Conservation (phyloP, 495 filamentous ascomycete species). For the Hyphodiscus hymeniophilus region DNA sequence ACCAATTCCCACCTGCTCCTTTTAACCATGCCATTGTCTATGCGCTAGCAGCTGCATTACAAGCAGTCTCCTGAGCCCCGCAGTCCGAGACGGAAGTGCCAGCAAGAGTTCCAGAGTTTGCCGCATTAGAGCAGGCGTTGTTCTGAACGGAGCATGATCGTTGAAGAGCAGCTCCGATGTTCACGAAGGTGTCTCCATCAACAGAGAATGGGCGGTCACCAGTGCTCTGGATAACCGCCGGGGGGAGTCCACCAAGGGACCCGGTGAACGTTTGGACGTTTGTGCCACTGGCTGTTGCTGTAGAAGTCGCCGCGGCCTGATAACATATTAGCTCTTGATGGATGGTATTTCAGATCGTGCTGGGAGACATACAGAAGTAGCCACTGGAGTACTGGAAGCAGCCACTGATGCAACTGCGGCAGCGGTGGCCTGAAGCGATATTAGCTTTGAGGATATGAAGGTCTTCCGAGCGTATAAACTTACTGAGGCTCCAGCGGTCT, state of each 20-base stretch:
- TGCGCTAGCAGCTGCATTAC: slow-evolving; percentile 26
- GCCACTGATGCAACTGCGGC: slow-evolving; percentile 1
- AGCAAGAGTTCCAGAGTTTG: slow-evolving; percentile 37
- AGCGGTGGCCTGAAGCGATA: slow-evolving; percentile 39
- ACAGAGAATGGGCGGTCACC: slow-evolving; percentile 44
- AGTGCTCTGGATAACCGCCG: slow-evolving; percentile 38
- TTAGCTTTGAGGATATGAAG: too few relatives aligned
- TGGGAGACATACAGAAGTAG: too few relatives aligned
- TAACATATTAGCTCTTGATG: too few relatives aligned
- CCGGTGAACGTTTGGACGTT: slow-evolving; percentile 52
- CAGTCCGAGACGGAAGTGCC: slow-evolving; percentile 34
- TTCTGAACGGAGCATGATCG: slow-evolving; percentile 47
- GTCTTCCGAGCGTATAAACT: too few relatives aligned
- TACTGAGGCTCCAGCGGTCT: slow-evolving; percentile 1
- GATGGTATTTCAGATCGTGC: too few relatives aligned
- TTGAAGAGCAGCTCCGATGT: slow-evolving; percentile 40
- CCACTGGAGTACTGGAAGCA: neutral
- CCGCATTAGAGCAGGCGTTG: slow-evolving; percentile 48
- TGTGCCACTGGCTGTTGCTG: neutral
- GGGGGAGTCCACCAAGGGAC: slow-evolving; percentile 41
- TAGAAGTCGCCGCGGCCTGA: too few relatives aligned
- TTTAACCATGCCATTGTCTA: too few relatives aligned
- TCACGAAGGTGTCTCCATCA: slow-evolving; percentile 44
- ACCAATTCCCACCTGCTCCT: too few relatives aligned
- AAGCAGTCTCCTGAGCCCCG: slow-evolving; percentile 37